These are phyloP conservation scores for Ceratobasidium sp. DNA, from an alignment of 1,284 basidiomycete genomes.

Conservation along the genomic window DNA sequence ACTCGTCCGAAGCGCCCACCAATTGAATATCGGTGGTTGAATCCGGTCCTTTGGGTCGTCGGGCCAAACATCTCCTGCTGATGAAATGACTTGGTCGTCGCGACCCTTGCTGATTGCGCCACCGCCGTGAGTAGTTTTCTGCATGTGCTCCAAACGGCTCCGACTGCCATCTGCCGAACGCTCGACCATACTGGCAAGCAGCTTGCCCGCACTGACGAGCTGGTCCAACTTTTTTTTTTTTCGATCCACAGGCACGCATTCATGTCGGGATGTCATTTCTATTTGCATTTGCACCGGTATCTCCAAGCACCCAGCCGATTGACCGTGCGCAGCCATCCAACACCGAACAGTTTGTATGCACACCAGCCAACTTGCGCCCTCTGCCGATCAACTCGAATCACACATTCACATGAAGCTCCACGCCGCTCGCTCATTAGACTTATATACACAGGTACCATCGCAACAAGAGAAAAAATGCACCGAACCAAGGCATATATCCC, in stretches of 20 bases:
- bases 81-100: background rate
- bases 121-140: background rate
- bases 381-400: background rate
- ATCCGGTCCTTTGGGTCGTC: background rate
- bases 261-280: background rate
- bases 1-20: constrained; percentile 11
- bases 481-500: background rate
- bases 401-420: background rate
- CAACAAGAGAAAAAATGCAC: background rate
- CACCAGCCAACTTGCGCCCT: background rate
- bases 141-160: background rate
- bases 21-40: background rate
- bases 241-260: background rate
- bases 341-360: background rate
- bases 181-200: background rate
- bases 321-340: background rate
- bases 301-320: too few species aligned
- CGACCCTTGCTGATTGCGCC: constrained; percentile 10
- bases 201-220: too few species aligned
- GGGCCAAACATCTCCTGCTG: background rate
- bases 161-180: background rate
- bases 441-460: background rate
- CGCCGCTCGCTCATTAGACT: background rate
- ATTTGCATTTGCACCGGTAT: background rate
- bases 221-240: too few species aligned